These are phyloP conservation scores for Macaranga tanarius DNA, from an alignment of 441 rosid genomes.

Conservation along the genomic window DNA sequence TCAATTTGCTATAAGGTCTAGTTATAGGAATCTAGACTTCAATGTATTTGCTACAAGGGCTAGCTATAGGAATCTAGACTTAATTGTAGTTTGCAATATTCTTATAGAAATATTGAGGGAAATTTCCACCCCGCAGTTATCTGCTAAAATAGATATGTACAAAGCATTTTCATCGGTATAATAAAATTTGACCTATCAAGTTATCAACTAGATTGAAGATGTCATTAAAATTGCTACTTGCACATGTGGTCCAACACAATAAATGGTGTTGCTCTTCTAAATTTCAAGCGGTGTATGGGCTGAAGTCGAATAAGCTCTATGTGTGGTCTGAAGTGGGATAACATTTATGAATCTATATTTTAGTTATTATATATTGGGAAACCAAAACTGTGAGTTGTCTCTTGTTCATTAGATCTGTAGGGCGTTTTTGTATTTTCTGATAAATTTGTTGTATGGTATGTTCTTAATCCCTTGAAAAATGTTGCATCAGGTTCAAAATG, in stretches of 20 bases:
- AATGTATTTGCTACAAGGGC: background rate
- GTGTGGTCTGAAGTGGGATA: too few species aligned
- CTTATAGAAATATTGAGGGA: background rate
- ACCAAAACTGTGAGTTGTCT: background rate
- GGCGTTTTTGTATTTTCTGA: background rate
- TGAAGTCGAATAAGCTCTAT: background rate
- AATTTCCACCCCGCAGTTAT: background rate
- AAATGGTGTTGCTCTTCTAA: background rate
- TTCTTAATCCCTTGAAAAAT: conserved; percentile 5
- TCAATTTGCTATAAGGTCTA: background rate
- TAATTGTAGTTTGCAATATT: background rate
- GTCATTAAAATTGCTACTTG: background rate
- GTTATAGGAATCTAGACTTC: too few species aligned
- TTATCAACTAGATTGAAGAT: background rate
- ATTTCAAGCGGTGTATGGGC: background rate
- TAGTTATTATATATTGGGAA: background rate
- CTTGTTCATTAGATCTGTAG: conserved; percentile 12
- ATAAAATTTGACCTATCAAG: too few species aligned
- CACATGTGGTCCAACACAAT: background rate
- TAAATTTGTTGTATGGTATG: background rate
- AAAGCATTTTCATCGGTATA: background rate
- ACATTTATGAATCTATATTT: background rate
- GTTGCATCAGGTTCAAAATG: conserved; percentile 93
- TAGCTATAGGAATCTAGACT: background rate
- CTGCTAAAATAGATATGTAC: background rate